Conservation (phyloP, 1,284 basidiomycete species). For the Boletus chippewaensis region DNA sequence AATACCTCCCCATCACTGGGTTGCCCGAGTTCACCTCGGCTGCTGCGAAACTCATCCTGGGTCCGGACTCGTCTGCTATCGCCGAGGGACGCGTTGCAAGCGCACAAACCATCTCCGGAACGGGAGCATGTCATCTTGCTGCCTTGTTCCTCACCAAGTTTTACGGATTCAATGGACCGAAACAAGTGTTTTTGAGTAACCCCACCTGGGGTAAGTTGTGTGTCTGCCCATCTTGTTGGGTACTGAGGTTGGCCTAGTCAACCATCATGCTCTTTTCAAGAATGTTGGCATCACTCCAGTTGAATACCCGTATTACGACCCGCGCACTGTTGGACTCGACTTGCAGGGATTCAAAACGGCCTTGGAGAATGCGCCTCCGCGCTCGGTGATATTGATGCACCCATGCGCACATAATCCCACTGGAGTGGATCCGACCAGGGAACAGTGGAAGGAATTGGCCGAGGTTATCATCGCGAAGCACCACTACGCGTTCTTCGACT, state of each 20-base stretch:
- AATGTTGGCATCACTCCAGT: slow-evolving; percentile 77
- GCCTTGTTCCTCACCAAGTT: slow-evolving; percentile 84
- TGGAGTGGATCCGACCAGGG: slow-evolving; percentile 86
- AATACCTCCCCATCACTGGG: slow-evolving; percentile 91
- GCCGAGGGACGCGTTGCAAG: slow-evolving; percentile 65
- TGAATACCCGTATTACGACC: slow-evolving; percentile 88
- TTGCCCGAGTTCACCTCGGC: slow-evolving; percentile 75
- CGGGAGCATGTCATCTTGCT: slow-evolving; percentile 92
- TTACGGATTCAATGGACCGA: slow-evolving; percentile 66
- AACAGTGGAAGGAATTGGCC: slow-evolving; percentile 84
- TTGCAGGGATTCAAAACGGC: slow-evolving; percentile 68
- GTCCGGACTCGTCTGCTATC: slow-evolving; percentile 66
- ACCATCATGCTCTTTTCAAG: slow-evolving; percentile 86
- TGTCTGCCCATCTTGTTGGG: not conserved
- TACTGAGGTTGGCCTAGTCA: slow-evolving; percentile 46
- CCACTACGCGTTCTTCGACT: slow-evolving; percentile 93
- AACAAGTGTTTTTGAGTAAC: slow-evolving; percentile 64
- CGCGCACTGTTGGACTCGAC: slow-evolving; percentile 84
- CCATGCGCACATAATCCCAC: slow-evolving; percentile 97
- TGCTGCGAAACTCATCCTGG: slow-evolving; percentile 80
- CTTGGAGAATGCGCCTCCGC: slow-evolving; percentile 57
- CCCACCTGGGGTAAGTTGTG: slow-evolving; percentile 79
- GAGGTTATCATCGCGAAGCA: slow-evolving; percentile 68
- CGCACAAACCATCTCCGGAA: slow-evolving; percentile 92
- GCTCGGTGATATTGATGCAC: slow-evolving; percentile 85